A percentile compares a stretch with the other conserved stretches of the same genome.
Conservation (phyloP, 352 stramenopile species). For the Phytophthora agathidicida region DNA sequence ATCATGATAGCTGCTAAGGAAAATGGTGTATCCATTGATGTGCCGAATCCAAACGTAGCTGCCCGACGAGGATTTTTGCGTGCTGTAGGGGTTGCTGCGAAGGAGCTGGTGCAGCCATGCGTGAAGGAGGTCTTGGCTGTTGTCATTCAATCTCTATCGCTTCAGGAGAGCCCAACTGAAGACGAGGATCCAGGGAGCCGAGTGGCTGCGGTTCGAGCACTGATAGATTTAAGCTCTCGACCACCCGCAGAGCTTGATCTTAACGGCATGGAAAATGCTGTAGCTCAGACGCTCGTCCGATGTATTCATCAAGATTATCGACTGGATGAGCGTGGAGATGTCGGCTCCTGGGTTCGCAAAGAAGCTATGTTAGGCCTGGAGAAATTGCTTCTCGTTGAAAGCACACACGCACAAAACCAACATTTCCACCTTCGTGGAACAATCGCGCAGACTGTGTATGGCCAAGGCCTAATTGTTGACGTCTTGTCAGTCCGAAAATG, state of each 20-base stretch:
- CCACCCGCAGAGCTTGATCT: constrained; percentile 48
- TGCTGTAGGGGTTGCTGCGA: constrained; percentile 60
- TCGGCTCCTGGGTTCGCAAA: constrained; percentile 97
- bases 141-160: constrained; percentile 51
- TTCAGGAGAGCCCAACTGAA: constrained; percentile 59
- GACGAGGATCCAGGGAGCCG: constrained; percentile 95
- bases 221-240: constrained; percentile 88
- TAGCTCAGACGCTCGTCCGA: constrained; percentile 87
- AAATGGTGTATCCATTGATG: constrained; percentile 34
- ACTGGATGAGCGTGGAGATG: constrained; percentile 97
- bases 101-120: constrained; percentile 64
- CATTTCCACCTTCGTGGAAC: constrained; percentile 43
- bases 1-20: constrained; percentile 41
- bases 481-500: constrained; percentile 38
- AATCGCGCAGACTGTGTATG: constrained; percentile 43
- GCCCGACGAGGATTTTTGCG: constrained; percentile 58
- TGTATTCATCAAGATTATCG: constrained; percentile 95
- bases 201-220: constrained; percentile 92
- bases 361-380: constrained; percentile 94
- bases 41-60: constrained; percentile 62
- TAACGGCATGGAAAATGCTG: constrained; percentile 47
- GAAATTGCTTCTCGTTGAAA: constrained; percentile 64
- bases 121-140: constrained; percentile 46
- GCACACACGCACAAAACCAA: constrained; percentile 34
- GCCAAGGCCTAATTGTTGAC: constrained; percentile 47